Conservation (phyloP, 148 eudicot species). For the Chenopodium suecicum region DNA sequence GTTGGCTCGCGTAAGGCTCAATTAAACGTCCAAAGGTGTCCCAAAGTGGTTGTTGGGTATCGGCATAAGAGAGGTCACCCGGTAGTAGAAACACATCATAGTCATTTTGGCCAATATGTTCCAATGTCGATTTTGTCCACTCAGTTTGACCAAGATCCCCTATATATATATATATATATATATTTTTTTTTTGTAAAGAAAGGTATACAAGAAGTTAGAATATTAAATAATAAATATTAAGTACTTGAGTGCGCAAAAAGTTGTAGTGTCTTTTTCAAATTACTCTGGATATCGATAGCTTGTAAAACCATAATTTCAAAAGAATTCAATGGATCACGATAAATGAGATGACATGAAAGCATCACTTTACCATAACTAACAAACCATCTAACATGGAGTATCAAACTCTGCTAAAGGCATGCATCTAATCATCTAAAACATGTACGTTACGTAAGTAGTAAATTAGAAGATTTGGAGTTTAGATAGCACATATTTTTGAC, state of each 20-base stretch:
- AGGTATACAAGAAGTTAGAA: too few species aligned
- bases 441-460: not conserved
- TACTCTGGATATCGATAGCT: too few species aligned
- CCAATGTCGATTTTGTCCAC: constrained; percentile 69
- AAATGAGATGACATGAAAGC: not conserved
- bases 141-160: constrained; percentile 86
- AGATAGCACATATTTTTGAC: not conserved
- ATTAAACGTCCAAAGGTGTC: constrained; percentile 76
- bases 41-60: constrained; percentile 70
- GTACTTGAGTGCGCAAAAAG: too few species aligned
- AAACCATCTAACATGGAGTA: not conserved
- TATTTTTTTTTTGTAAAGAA: too few species aligned
- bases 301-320: not conserved
- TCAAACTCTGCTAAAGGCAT: too few species aligned
- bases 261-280: too few species aligned
- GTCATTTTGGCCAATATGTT: constrained; percentile 44
- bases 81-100: constrained; percentile 69
- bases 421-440: too few species aligned
- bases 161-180: constrained; percentile 11
- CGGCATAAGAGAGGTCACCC: constrained; percentile 74
- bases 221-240: too few species aligned
- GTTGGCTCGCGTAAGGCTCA: constrained; percentile 60
- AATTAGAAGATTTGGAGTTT: not conserved
- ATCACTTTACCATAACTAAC: not conserved
- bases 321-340: too few species aligned